These are phyloP conservation scores for Eimeria sp. DNA, from an alignment of 169 alveolate species.

Conservation along the genomic window DNA sequence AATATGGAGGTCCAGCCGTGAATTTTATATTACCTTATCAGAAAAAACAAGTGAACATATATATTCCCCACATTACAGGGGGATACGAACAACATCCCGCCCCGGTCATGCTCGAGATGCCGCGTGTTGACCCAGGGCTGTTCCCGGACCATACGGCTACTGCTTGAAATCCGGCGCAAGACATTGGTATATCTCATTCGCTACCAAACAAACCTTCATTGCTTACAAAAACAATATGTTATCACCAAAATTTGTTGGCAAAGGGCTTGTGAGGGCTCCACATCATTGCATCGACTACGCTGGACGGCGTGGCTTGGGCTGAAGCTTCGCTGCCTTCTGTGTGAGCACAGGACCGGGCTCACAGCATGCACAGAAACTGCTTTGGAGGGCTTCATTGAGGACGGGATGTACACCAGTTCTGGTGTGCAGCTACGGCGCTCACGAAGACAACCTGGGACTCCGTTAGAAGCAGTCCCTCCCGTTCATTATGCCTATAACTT, in stretches of 20 bases:
- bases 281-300: not conserved
- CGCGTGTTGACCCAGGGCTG: not conserved
- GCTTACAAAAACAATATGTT: not conserved
- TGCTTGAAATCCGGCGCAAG: constrained; percentile 15
- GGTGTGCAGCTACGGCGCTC: constrained; percentile 2
- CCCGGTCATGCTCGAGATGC: not conserved
- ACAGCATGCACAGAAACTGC: not conserved
- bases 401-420: not conserved
- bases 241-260: not conserved
- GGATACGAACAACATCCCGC: not conserved
- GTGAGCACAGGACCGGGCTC: not conserved
- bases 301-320: not conserved
- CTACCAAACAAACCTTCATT: not conserved
- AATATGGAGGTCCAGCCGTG: not conserved
- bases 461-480: not conserved
- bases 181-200: not conserved
- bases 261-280: not conserved
- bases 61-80: not conserved
- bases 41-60: not conserved
- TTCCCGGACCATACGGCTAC: not conserved
- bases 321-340: not conserved
- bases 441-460: not conserved
- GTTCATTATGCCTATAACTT: not conserved
- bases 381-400: not conserved
- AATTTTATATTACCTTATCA: not conserved